phyloP scores from a whole-genome alignment of 805 yeast species.

The Candida ipomoeae region DNA sequence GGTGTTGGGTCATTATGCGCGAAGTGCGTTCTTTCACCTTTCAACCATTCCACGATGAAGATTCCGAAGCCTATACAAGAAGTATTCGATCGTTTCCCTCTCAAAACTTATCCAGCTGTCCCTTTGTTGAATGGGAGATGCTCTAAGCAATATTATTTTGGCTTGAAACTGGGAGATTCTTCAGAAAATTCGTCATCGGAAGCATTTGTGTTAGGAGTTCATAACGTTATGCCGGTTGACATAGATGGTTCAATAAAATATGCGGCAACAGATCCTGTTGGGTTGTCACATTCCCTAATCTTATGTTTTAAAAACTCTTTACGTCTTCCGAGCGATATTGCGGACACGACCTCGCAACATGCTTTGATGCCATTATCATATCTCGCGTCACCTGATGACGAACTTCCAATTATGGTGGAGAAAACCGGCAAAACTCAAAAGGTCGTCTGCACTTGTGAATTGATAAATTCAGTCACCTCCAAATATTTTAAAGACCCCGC shows the following conservation, averaged over 20 bases:
- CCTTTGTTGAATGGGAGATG: background rate
- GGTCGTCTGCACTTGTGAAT: background rate
- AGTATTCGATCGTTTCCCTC: constrained; percentile 52
- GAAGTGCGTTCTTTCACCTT: background rate
- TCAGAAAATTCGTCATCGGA: constrained; percentile 1
- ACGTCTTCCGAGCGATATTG: constrained; percentile 34
- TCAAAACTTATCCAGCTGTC: constrained; percentile 28
- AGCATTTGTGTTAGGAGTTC: constrained; percentile 52
- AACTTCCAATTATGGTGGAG: constrained; percentile 56
- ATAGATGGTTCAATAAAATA: constrained; percentile 19
- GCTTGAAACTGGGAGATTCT: background rate
- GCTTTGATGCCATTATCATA: constrained; percentile 44
- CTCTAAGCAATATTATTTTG: background rate
- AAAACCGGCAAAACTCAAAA: constrained; percentile 20
- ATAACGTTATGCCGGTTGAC: constrained; percentile 32
- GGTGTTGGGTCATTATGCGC: background rate
- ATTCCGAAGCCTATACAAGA: constrained; percentile 42
- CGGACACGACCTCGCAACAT: constrained; percentile 18
- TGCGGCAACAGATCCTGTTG: constrained; percentile 57
- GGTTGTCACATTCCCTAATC: constrained; percentile 45
- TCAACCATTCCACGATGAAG: constrained; percentile 15
- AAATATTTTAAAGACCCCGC: constrained; percentile 3
- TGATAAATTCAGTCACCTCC: background rate
- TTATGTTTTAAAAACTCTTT: constrained; percentile 43
- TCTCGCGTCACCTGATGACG: constrained; percentile 45